phyloP scores from a whole-genome alignment of 129 eudicot genomes.

The Silybum marianum region DNA sequence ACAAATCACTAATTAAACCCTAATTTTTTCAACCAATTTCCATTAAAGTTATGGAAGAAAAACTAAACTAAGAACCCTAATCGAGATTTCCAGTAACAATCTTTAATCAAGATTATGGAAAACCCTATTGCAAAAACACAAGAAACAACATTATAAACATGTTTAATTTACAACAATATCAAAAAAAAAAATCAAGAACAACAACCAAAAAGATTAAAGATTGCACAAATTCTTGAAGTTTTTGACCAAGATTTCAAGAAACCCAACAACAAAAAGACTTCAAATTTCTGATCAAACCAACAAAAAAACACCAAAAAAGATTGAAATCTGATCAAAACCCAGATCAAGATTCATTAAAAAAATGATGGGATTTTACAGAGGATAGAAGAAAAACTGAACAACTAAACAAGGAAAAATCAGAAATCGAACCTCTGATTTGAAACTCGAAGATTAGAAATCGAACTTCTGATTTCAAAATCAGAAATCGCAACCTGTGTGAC shows the following conservation, averaged over 20 bases:
- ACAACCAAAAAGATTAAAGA: slow-evolving; percentile 3
- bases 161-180: slow-evolving; percentile 22
- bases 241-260: slow-evolving; percentile 22
- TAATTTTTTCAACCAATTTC: too few species aligned
- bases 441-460: too few species aligned
- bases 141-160: slow-evolving; percentile 27
- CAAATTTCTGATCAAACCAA: slow-evolving; percentile 24
- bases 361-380: slow-evolving; percentile 28
- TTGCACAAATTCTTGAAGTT: not conserved
- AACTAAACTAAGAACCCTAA: too few species aligned
- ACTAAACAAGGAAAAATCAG: too few species aligned
- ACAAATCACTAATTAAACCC: too few species aligned
- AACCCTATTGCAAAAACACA: slow-evolving; percentile 13
- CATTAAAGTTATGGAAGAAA: too few species aligned
- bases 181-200: slow-evolving; percentile 21
- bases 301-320: slow-evolving; percentile 16
- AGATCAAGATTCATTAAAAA: slow-evolving; percentile 45
- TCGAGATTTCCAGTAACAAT: too few species aligned
- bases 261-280: slow-evolving; percentile 22
- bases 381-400: slow-evolving; percentile 8
- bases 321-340: slow-evolving; percentile 22
- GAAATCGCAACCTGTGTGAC: too few species aligned
- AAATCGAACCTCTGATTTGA: too few species aligned
- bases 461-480: too few species aligned
- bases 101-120: too few species aligned